Conservation (phyloP, 2,329 filamentous ascomycete genomes). For the Leptosphaerulina australis region DNA sequence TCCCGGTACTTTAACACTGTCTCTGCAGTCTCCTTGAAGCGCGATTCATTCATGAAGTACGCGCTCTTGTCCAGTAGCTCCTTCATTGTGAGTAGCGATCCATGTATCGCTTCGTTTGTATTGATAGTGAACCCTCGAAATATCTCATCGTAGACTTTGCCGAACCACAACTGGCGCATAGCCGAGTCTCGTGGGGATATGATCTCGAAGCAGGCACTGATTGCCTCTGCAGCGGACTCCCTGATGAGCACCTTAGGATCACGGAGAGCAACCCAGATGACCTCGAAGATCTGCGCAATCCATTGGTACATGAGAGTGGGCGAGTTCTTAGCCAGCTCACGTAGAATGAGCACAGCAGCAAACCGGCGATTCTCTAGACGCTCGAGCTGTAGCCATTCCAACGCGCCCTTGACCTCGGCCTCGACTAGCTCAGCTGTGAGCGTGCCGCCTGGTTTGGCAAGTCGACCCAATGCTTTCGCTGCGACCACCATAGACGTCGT, state of each 20-base stretch:
- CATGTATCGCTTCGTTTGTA: conserved; percentile 87
- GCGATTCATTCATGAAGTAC: conserved; percentile 97
- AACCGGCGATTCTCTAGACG: conserved; percentile 91
- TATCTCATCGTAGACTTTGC: conserved; percentile 86
- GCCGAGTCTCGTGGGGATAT: conserved; percentile 90
- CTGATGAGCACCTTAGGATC: conserved; percentile 91
- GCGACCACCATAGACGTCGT: conserved; percentile 89
- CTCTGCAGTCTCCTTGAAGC: conserved; percentile 88
- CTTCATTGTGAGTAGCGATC: conserved; percentile 89
- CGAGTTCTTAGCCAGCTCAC: conserved; percentile 89
- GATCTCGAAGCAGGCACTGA: conserved; percentile 94
- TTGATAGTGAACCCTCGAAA: conserved; percentile 75
- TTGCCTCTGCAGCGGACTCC: conserved; percentile 87
- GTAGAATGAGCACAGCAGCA: conserved; percentile 86
- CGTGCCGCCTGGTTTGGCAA: conserved; percentile 90
- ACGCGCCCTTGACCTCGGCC: conserved; percentile 91
- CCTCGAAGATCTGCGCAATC: conserved; percentile 91
- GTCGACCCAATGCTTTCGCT: conserved; percentile 83
- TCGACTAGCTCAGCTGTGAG: conserved; percentile 95
- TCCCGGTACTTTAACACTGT: conserved; percentile 93
- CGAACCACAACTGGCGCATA: conserved; percentile 86
- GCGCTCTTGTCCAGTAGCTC: conserved; percentile 92
- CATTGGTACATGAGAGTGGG: conserved; percentile 95
- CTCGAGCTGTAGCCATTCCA: conserved; percentile 97
- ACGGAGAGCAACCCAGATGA: conserved; percentile 92